Conservation (phyloP, 2,329 filamentous ascomycete genomes). For the Talaromyces funiculosus region DNA sequence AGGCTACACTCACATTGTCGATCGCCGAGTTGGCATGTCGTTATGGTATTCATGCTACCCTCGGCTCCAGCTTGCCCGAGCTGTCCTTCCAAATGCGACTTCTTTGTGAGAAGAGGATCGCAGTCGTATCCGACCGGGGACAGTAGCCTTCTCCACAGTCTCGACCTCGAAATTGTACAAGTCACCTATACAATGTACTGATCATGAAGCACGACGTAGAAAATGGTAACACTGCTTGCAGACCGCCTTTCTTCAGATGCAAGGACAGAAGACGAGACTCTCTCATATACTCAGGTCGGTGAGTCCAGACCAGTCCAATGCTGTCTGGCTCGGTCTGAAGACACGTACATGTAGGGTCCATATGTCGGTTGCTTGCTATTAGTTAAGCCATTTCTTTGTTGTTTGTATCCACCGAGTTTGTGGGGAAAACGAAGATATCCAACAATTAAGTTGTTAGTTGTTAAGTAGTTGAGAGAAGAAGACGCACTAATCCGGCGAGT, state of each 20-base stretch:
- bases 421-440: constrained; percentile 2
- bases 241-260: constrained; percentile 10
- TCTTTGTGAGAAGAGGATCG: not conserved
- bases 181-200: not conserved
- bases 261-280: not conserved
- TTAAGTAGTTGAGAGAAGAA: not conserved
- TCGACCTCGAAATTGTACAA: not conserved
- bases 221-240: constrained; percentile 2
- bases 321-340: not conserved
- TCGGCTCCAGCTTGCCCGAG: not conserved
- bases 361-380: not conserved
- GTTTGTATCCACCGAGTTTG: not conserved
- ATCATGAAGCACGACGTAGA: not conserved
- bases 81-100: not conserved
- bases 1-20: not conserved
- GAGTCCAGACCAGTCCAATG: constrained; percentile 6
- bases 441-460: not conserved
- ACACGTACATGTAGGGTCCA: constrained; percentile 1
- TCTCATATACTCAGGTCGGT: not conserved
- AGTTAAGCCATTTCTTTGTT: not conserved
- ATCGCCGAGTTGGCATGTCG: not conserved
- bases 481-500: constrained; percentile 6
- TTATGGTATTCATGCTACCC: not conserved
- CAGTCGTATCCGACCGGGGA: not conserved
- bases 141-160: not conserved